Evolutionary conservation across 2,329 filamentous ascomycete genomes (phyloP), one percentile per base, ranked within the genome.

Genomic region (Myriosclerotinia curreyana): DNA sequence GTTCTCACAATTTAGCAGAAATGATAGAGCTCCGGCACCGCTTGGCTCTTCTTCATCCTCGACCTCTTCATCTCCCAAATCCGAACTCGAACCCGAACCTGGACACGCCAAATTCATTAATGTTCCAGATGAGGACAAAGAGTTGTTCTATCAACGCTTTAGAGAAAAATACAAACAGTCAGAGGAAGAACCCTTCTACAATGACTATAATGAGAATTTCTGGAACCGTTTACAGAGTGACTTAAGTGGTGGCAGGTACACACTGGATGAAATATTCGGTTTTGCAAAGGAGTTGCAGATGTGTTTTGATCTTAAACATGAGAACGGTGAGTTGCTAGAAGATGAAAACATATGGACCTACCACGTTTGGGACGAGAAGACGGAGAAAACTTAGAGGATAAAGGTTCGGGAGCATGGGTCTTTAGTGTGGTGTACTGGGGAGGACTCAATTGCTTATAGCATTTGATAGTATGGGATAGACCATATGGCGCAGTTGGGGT

Each of bases 271-370:
- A 5, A 67, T 74, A 3, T 71, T 73, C 58, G 65, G 60, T 0
- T 66, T 66, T 60, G 73, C 72, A 6, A 69, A 67, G 28, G 70
- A 72, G 1, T 58, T 74, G 14, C 71, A 73, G 54, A 67, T 67
- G 11, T 60, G 59, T 1, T 67, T 72, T 61, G 67, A 71, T 60
- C 34, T 53, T 20, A 40, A 28, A 22, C 54, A 58, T 48, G 54
- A 58, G 15, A 44, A 58, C 36, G 42, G 42, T 7, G n/a, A 22
- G 12, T 36, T 46, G 8, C 11, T 22, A 0, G 40, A 28, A 28
- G 20, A 46, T 9, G 40, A 46, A 22, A 7, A 56, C 36, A 34
- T 15, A n/a, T 58, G 54, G 54, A 58, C 54, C 17, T 22, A 22
- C 25, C 28, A 48, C 36, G 54, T 58, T 58, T 58, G 54, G 54